Evolutionary conservation across 164 flowering plant species (phyloP), one percentile per base, ranked within the genome.

Genomic region (Paratinospora sagittata): DNA sequence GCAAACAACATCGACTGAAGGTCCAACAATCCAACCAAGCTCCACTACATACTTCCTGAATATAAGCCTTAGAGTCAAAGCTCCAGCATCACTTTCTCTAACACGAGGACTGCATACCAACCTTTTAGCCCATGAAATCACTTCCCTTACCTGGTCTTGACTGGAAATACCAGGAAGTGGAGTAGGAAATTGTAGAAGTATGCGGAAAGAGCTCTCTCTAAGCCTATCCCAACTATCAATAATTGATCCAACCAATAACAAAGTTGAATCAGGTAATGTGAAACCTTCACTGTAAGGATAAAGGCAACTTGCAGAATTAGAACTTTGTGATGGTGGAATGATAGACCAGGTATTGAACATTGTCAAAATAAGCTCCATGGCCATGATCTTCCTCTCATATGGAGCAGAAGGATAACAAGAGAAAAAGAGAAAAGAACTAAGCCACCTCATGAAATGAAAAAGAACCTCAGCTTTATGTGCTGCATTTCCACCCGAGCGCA

Each of bases 361-460:
- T 82, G 84, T 84, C 78, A 85, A 67, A 33, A 93, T 81, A 76
- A 96, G 96, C 55, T 93, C 99, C 95, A 87, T 96, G 34, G 99
- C 97, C 95, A 93, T 91, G 74, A 85, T 89, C 82, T 96, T 96
- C 78, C 99, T 86, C 78, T 87, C 96, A 66, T 96, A 96, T 43
- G 99, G 99, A 70, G 99, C 98, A 78, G 99, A 96, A 70, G 99
- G 99, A 83, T 96, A 96, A 80, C 98, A 93, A 5, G 99, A 93
- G 72, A 91, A 90, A 81, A 88, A 89, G 27, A 96, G 85, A 83
- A 90, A 96, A 81, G 81, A 71, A 77, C 93, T 89, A 80, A 96
- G 74, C 99, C 99, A 96, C 83, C 84, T 90, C 86, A 89, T 93
- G 77, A 90, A 91, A 52, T 74, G 77, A 76, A 86, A 93, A 36